Base-by-base conservation (phyloP, 2,329 filamentous ascomycete genomes). In the Fusarium sarcochroum region DNA sequence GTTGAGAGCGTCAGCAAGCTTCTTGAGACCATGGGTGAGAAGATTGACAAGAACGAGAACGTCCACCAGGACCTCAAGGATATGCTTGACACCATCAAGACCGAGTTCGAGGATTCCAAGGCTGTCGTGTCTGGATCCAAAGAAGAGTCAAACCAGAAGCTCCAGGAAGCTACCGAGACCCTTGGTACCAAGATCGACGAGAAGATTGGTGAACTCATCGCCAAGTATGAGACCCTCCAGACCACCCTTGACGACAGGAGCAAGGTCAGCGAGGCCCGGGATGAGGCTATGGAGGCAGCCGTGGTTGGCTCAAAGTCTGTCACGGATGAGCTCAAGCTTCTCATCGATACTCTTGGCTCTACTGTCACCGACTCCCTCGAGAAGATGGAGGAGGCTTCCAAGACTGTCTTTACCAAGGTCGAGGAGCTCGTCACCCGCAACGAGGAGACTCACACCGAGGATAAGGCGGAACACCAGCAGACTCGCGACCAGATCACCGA, bases 191-290 rank as follows among this genome's bases (percentile, higher is more conserved):
- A 88, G 76, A 81, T 91, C 44, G 88, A 89, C 35, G 87, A 89
- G 72, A 88, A 87, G 72, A 85, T 98, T 71, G 87, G 87, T 60
- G 92, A 94, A 68, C 84, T 99, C 23, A 89, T 97, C 77, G 84
- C 86, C 70, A 98, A 97, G 77, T 97, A 97, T 75, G 94, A 98
- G 56, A 93, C 96, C 63, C 90, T 94, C 66, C 92, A 97, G 75
- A 82, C 86, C 20, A 83, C 89, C 9, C 86, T 93, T 30, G 92
- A 97, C 44, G 90, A 92, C 47, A 92, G 92, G 72, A 87, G 90
- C 48, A 89, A 90, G 68, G 86, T 90, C 34, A 88, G 89, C 54
- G 93, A 95, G 71, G 90, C 92, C 68, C 90, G 92, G 59, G 89
- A 93, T 32, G 81, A 87, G 34, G 87, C 91, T 68, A 90, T 94